Conservation (phyloP, 495 filamentous ascomycete species). For the Elaphomyces granulatus region DNA sequence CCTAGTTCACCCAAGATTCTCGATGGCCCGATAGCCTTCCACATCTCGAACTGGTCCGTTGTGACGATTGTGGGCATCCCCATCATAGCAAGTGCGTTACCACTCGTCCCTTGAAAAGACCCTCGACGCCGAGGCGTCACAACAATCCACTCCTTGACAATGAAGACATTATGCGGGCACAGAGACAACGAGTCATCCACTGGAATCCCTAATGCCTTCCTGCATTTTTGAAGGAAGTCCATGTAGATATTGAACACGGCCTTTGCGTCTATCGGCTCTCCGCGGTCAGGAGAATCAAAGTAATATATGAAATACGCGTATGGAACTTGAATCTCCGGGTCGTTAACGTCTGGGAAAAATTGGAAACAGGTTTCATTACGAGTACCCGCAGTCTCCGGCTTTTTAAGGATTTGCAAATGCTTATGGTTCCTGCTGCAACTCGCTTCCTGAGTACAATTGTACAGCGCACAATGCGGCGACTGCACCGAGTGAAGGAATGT, state of each 20-base stretch:
- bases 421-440: conserved; percentile 22
- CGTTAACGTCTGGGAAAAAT: not conserved
- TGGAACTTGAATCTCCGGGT: not conserved
- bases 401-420: conserved; percentile 17
- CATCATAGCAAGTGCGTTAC: conserved; percentile 14
- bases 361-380: not conserved
- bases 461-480: conserved; percentile 6
- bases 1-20: not conserved
- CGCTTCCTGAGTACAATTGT: conserved; percentile 16
- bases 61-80: conserved; percentile 12
- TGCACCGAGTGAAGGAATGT: conserved; percentile 3
- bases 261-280: not conserved
- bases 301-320: not conserved
- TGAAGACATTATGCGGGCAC: conserved; percentile 1
- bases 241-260: conserved; percentile 6
- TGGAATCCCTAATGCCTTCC: not conserved
- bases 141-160: conserved; percentile 2
- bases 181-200: not conserved
- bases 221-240: conserved; percentile 5
- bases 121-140: conserved; percentile 1
- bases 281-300: not conserved
- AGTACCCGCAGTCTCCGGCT: not conserved
- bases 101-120: not conserved
- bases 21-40: not conserved
- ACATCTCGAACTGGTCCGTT: conserved; percentile 5